Percentiles rank a stretch among this genome's conserved stretches.
Conservation (phyloP, 1,284 basidiomycete species). For the Cutaneotrichosporon cutaneum region DNA sequence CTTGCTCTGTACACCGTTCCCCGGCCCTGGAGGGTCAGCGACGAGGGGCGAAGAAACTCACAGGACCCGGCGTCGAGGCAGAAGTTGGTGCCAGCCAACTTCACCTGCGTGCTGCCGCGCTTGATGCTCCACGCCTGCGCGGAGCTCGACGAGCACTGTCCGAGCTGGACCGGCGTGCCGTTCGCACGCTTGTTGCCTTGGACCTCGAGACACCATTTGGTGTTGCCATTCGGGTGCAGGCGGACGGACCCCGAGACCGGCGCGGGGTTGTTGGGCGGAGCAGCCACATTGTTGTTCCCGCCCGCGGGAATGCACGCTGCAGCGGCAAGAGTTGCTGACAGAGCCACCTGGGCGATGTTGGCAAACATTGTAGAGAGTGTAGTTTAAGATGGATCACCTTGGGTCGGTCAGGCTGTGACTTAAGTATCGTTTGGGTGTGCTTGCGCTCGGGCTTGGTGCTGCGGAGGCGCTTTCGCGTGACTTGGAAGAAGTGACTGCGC, state of each 20-base stretch:
- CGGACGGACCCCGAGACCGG: not conserved
- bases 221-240: constrained; percentile 17
- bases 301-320: not conserved
- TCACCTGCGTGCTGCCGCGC: constrained; percentile 14
- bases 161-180: constrained; percentile 22
- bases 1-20: constrained; percentile 15
- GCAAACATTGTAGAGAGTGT: not conserved
- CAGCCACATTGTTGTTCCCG: no score
- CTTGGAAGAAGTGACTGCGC: no score
- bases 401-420: not conserved
- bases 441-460: no score
- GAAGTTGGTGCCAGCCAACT: constrained; percentile 28
- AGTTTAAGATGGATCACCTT: not conserved
- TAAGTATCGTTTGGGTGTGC: not conserved
- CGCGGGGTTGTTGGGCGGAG: not conserved
- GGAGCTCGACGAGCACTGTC: constrained; percentile 21
- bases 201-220: constrained; percentile 18
- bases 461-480: no score
- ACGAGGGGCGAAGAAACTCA: not conserved
- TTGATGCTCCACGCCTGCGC: constrained; percentile 21
- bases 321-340: not conserved
- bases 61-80: constrained; percentile 4
- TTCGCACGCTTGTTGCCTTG: constrained; percentile 16
- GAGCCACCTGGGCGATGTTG: not conserved
- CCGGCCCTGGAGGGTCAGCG: constrained; percentile 15